Evolutionary conservation across 2,329 filamentous ascomycete genomes (phyloP).

Genomic region (Albophoma yamanashiensis): DNA sequence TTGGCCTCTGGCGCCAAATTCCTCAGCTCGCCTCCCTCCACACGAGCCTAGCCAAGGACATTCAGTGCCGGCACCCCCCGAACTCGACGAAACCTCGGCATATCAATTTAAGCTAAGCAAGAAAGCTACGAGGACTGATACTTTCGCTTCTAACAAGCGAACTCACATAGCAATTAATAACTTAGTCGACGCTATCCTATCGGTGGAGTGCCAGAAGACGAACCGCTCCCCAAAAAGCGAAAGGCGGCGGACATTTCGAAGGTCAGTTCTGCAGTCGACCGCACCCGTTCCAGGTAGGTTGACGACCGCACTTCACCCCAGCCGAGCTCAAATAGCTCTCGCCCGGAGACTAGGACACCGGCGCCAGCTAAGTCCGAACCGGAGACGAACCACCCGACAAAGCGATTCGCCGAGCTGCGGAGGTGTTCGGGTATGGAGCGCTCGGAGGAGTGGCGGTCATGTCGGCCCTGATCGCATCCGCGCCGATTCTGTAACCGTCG

Average conservation of each 20-base stretch:
- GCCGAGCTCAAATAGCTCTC: background rate
- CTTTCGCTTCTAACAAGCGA: background rate
- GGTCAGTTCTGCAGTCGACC: too few species aligned
- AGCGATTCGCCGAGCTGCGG: slow-evolving; percentile 23
- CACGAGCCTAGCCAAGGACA: slow-evolving; percentile 4
- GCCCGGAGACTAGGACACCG: background rate
- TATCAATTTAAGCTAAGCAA: slow-evolving; percentile 18
- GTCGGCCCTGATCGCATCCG: slow-evolving; percentile 27
- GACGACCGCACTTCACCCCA: background rate
- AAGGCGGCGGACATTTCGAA: too few species aligned
- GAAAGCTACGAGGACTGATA: slow-evolving; percentile 1
- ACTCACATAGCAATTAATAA: background rate
- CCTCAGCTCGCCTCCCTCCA: slow-evolving; percentile 14
- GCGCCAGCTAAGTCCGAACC: background rate
- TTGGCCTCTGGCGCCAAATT: slow-evolving; percentile 21
- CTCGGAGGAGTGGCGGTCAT: slow-evolving; percentile 27
- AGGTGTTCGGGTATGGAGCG: slow-evolving; percentile 23
- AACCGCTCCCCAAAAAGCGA: too few species aligned
- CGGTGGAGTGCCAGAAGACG: background rate
- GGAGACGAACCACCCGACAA: slow-evolving; percentile 9
- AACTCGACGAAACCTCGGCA: too few species aligned
- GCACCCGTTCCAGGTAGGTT: too few species aligned
- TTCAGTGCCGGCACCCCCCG: too few species aligned
- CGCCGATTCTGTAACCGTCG: slow-evolving; percentile 12
- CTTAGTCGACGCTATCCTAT: background rate